Evolutionary conservation across 331 rosid genomes (phyloP), one percentile per base, ranked within the genome.

Genomic region (Spiraea crenata): DNA sequence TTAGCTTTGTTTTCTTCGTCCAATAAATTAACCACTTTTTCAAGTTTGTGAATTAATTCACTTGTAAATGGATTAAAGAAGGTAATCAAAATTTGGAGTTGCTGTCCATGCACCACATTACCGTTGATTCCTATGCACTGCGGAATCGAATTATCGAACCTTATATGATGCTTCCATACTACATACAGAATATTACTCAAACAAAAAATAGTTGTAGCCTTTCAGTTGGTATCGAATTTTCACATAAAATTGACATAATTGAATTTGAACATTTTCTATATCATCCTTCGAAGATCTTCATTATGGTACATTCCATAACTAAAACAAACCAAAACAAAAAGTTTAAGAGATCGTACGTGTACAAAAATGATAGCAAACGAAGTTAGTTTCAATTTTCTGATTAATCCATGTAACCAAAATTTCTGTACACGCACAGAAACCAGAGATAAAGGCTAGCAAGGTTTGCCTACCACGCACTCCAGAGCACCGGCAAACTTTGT

Each of bases 401-500:
- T 0, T 25, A 25, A 25, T 25, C 31, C 31, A 25, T 25, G 31
- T 25, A 25, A 25, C 31, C 31, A 25, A 25, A 25, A 25, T 42
- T 6, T 10, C 46, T 42, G 9, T 42, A 10, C 46, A 42, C 9
- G 48, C 48, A 45, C 12, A 20, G 11, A 57, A 25, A 31, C 10
- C 19, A 0, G 35, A 6, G 14, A 12, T 2, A 42, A 47, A 4
- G 15, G 16, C 9, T 47, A 66, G 58, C 77, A 80, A 12, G 74
- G 77, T 45, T 12, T 57, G 73, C 79, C 76, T 2, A 34, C 31
- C 16, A 6, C 8, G 63, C 96, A 89, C 0, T 0, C 0, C 12
- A 89, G 82, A 2, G 67, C 72, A 0, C 96, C 96, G 6, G 96
- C 14, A 57, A 56, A 76, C 5, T 87, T 85, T 3, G 96, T 89